A percentile compares a stretch with the other conserved stretches of the same genome.
Evolutionary conservation across 768 basidiomycete genomes (phyloP).

Genomic region (Podaxis sp.): DNA sequence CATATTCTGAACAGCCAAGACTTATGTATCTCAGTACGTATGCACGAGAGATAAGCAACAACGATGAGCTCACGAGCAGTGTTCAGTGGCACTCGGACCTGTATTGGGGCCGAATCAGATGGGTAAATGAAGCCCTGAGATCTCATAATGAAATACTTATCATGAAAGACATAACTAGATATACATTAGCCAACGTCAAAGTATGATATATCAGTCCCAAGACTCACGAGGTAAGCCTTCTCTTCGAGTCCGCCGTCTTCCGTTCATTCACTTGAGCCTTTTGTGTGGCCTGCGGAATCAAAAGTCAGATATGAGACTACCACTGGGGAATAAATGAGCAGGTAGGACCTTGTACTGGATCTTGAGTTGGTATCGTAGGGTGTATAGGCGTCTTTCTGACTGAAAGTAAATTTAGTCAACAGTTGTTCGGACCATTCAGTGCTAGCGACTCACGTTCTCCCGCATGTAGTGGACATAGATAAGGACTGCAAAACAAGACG

Average conservation of each 20-base stretch:
- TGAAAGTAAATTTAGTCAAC: slow-evolving; percentile 26
- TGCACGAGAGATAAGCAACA: background rate
- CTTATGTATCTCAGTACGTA: slow-evolving; percentile 22
- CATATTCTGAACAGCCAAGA: slow-evolving; percentile 92
- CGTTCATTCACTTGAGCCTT: slow-evolving; percentile 77
- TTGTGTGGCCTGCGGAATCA: slow-evolving; percentile 51
- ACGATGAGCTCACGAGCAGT: slow-evolving; percentile 53
- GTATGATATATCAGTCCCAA: background rate
- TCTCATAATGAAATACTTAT: slow-evolving; percentile 41
- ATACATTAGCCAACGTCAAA: background rate
- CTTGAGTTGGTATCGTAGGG: slow-evolving; percentile 74
- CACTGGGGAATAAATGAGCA: background rate
- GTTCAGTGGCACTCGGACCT: slow-evolving; percentile 81
- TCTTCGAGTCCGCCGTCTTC: slow-evolving; percentile 78
- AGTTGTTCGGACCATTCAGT: background rate
- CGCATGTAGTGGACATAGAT: slow-evolving; percentile 73
- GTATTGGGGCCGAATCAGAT: slow-evolving; percentile 30
- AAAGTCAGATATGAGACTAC: slow-evolving; percentile 1
- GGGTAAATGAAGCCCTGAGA: slow-evolving; percentile 6
- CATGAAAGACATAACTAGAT: slow-evolving; percentile 72
- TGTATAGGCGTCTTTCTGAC: slow-evolving; percentile 68
- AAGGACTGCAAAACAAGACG: slow-evolving; percentile 49
- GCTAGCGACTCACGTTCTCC: slow-evolving; percentile 45
- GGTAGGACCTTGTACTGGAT: slow-evolving; percentile 56
- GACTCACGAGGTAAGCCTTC: slow-evolving; percentile 74